Evolutionary conservation across 495 filamentous ascomycete genomes (phyloP).

Genomic region (Hamigera avellanea): DNA sequence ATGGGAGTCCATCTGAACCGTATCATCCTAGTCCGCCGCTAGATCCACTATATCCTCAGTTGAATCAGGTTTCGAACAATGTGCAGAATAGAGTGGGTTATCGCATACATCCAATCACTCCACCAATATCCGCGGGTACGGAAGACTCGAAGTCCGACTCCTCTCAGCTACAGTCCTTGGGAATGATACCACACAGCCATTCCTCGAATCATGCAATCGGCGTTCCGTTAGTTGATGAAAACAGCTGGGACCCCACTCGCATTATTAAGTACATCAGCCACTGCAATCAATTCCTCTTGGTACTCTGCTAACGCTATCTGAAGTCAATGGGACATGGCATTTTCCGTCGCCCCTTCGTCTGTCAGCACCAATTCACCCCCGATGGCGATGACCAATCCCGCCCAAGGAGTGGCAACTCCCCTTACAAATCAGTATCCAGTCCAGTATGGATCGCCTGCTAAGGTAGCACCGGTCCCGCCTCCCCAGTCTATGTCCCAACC

Average conservation of each 20-base stretch:
- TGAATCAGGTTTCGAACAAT: slow-evolving; percentile 18
- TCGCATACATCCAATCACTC: slow-evolving; percentile 65
- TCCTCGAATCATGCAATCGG: slow-evolving; percentile 33
- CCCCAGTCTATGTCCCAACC: slow-evolving; percentile 41
- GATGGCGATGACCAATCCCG: slow-evolving; percentile 21
- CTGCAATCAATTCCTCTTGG: slow-evolving; percentile 5
- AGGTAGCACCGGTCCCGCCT: slow-evolving; percentile 20
- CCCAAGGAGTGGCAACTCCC: slow-evolving; percentile 19
- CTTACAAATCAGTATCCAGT: slow-evolving; percentile 24
- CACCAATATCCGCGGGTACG: slow-evolving; percentile 66
- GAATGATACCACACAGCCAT: slow-evolving; percentile 52
- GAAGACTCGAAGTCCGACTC: slow-evolving; percentile 72
- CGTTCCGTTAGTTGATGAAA: slow-evolving; percentile 53
- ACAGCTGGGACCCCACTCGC: slow-evolving; percentile 80
- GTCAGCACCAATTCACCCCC: slow-evolving; percentile 40
- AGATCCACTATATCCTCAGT: slow-evolving; percentile 32
- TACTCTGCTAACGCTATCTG: slow-evolving; percentile 14
- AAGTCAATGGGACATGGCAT: slow-evolving; percentile 88
- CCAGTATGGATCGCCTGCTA: slow-evolving; percentile 25
- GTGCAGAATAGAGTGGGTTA: slow-evolving; percentile 61
- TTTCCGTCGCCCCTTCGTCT: slow-evolving; percentile 51
- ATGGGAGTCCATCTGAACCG: slow-evolving; percentile 63
- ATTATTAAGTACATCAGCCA: slow-evolving; percentile 72
- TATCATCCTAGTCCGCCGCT: slow-evolving; percentile 53
- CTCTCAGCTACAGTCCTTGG: slow-evolving; percentile 64